These are phyloP conservation scores for Dioszegia crocea DNA, from an alignment of 768 basidiomycete species.

Conservation along the genomic window DNA sequence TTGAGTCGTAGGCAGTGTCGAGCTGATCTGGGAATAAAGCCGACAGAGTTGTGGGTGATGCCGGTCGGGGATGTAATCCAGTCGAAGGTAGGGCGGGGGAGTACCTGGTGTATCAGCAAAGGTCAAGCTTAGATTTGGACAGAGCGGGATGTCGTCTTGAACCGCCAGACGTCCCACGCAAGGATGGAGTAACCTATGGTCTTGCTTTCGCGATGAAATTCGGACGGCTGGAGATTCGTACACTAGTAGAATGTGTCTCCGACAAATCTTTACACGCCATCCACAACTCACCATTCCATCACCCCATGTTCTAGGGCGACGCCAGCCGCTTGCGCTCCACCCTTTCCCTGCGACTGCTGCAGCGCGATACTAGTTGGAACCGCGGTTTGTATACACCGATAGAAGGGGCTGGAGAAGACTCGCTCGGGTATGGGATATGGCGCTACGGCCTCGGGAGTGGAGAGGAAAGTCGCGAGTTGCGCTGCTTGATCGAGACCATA, in stretches of 20 bases:
- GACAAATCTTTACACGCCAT: neutral
- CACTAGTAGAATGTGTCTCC: neutral
- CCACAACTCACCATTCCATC: conserved; percentile 44
- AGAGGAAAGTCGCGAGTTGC: conserved; percentile 34
- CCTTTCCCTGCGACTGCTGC: neutral
- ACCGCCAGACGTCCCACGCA: too few relatives aligned
- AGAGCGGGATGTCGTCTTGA: neutral
- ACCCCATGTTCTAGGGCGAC: conserved; percentile 47
- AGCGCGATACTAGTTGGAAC: conserved; percentile 29
- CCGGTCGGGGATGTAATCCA: conserved; percentile 48
- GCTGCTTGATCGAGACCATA: conserved; percentile 39
- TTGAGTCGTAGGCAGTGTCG: conserved; percentile 32
- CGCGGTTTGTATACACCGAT: conserved; percentile 48
- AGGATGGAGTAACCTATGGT: too few relatives aligned
- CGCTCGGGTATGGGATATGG: conserved; percentile 43
- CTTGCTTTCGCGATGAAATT: too few relatives aligned
- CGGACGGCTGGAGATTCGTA: too few relatives aligned
- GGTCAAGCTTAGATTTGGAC: neutral
- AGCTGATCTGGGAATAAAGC: conserved; percentile 36
- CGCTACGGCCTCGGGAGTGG: conserved; percentile 16
- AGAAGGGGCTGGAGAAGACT: conserved; percentile 47
- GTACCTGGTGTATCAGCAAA: conserved; percentile 34
- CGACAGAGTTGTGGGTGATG: conserved; percentile 16
- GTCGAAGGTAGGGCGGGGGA: conserved; percentile 38
- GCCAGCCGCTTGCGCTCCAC: neutral